Base-by-base conservation (phyloP, 768 basidiomycete genomes). In the Hypsizygus marmoreus region DNA sequence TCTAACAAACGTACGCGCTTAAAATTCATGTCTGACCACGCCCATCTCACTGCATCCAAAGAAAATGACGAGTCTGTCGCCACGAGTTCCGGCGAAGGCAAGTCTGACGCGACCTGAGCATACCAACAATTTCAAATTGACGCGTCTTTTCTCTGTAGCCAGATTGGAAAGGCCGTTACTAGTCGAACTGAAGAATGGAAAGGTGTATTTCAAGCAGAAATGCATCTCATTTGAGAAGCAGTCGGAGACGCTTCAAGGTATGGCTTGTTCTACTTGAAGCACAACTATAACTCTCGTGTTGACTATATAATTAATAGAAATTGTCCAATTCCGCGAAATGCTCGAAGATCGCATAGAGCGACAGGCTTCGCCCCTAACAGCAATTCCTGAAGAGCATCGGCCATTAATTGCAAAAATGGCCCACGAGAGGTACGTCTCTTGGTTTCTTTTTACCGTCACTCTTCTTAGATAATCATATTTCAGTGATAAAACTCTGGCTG, bases 161-260 rank as follows among this genome's bases (percentile, higher is more conserved):
- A 67, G 69, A 60, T 62, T 57, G 30, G 67, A 67, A 38, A 80
- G 72, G 58, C 43, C 65, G 1, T 53, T 68, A 6, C 64, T 84
- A 12, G 79, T 76, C 4, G 88, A 90, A 49, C 59, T 91, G 11
- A 88, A 79, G 72, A 88, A 86, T 61, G 88, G 87, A 16, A 92
- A 84, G 62, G 77, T 87, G 3, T 52, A 80, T 9, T 82, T 91
- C 59, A 87, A 77, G 64, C 90, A 92, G 72, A 91, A 88, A 64
- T 67, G 76, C 12, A 57, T 84, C 25, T 80, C 85, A 0, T 79
- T 88, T 38, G 87, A 91, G 67, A 90, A 89, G 62, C 74, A 82
- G 55, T 86, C 86, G 5, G 88, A 91, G 60, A 90, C 89, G 12
- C 75, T 92, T 57, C 85, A 87, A 76, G 89, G 91, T 86, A 47